Percentiles rank a stretch among this genome's conserved stretches.
Conservation (phyloP, 179 eudicot species). For the Heliamphora pulchella region DNA sequence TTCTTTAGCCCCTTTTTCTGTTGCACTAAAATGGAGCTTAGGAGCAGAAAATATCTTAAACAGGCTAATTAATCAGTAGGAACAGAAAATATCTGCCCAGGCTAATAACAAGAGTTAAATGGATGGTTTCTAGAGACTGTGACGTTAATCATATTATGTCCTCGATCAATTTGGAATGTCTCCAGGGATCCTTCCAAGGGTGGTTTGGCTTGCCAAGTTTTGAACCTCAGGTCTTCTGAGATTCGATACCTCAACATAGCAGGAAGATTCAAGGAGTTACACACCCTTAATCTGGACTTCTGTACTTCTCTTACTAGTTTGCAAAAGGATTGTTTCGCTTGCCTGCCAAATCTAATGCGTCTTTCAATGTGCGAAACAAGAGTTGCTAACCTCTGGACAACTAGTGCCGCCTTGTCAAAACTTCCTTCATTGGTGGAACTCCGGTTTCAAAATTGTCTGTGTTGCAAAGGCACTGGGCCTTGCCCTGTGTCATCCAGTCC, state of each 20-base stretch:
- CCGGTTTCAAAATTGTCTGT: conserved; percentile 59
- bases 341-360: conserved; percentile 53
- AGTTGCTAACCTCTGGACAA: conserved; percentile 58
- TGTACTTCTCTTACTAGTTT: conserved; percentile 51
- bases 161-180: conserved; percentile 9
- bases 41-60: background rate
- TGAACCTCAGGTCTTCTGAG: conserved; percentile 45
- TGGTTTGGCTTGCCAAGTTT: conserved; percentile 44
- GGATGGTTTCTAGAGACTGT: background rate
- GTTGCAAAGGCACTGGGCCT: conserved; percentile 53
- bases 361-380: conserved; percentile 68
- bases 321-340: conserved; percentile 50
- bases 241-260: conserved; percentile 45
- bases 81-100: background rate
- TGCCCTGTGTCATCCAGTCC: conserved; percentile 23
- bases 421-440: conserved; percentile 53
- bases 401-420: conserved; percentile 46
- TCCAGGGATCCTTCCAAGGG: conserved; percentile 44
- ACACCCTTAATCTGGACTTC: conserved; percentile 61
- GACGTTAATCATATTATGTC: background rate
- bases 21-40: background rate
- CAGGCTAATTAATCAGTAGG: background rate
- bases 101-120: background rate
- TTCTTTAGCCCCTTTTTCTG: background rate
- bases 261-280: conserved; percentile 44